phyloP scores from a whole-genome alignment of 768 basidiomycete genomes.

The Auriscalpium vulgare region DNA sequence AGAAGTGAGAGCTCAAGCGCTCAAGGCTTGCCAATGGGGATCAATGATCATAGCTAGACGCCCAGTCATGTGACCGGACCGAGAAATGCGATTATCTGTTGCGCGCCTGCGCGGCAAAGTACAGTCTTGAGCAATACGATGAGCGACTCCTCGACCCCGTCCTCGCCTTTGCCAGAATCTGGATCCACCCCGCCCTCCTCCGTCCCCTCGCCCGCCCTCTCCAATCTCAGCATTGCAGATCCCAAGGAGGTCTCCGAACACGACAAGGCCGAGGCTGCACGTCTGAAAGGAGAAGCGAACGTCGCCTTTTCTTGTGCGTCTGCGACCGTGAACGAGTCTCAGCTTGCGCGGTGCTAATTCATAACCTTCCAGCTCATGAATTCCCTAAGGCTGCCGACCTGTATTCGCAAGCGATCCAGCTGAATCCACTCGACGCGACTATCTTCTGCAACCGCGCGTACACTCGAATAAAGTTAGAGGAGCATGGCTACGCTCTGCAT shows the following conservation, averaged over 20 bases:
- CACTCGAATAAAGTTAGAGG: conserved; percentile 85
- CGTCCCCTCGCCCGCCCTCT: conserved; percentile 49
- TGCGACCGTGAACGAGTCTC: background rate
- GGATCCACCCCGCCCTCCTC: conserved; percentile 48
- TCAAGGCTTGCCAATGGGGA: too few species aligned
- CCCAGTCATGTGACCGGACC: too few species aligned
- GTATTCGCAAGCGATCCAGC: conserved; percentile 79
- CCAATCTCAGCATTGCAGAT: conserved; percentile 36
- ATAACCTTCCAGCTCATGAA: conserved; percentile 44
- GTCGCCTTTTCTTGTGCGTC: conserved; percentile 69
- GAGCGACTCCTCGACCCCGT: conserved; percentile 25
- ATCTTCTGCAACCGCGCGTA: conserved; percentile 94
- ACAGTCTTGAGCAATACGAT: conserved; percentile 2
- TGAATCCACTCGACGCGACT: conserved; percentile 83
- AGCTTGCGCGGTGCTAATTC: background rate
- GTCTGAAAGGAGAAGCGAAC: conserved; percentile 82
- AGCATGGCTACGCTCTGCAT: conserved; percentile 84
- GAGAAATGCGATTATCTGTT: too few species aligned
- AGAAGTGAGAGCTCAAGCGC: too few species aligned
- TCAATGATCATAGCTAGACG: too few species aligned
- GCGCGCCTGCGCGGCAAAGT: too few species aligned
- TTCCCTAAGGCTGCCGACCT: conserved; percentile 70
- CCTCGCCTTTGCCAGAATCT: conserved; percentile 27
- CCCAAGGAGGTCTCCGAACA: conserved; percentile 54
- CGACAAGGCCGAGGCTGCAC: conserved; percentile 57